Base-by-base conservation (phyloP, 352 stramenopile species). In the Pythium scleroteichum region DNA sequence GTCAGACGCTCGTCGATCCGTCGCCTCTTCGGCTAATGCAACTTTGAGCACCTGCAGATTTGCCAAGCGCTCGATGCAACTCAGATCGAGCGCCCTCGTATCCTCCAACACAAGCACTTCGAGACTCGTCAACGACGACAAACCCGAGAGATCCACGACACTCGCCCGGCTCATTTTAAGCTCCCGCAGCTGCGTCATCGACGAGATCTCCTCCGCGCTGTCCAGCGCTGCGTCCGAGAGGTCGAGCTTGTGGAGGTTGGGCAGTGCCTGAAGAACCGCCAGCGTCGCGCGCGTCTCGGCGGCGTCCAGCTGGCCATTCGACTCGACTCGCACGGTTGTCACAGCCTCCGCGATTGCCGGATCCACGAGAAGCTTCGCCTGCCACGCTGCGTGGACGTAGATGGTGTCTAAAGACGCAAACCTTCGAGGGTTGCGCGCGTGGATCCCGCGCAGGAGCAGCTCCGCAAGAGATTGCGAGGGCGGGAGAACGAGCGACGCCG, bases 151-250 rank as follows among this genome's bases (percentile, higher is more conserved):
- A 35, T 48, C 35, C 2, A 14, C 22, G 32, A 54, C 54, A 4
- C 10, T 47, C 8, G 54, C 52, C 1, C 42, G 26, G 16, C 53
- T 53, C 3, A 60, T 26, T 20, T 60, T 42, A 1, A 60, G 41
- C 16, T 60, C 53, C 4, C 29, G 53, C 14, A 60, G 53, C 19
- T 60, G 53, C 20, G 42, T 20, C 41, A 60, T 52, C 17, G 17
- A 4, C 1, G 53, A 48, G 19, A 60, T 45, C 13, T 19, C 19
- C 3, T 22, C 22, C 5, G 45, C 26, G 7, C 32, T 32, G 1
- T 26, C 19, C 0, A 60, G 24, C 19, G 53, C 16, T 16, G 27
- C 51, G 5, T 23, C 32, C 16, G 53, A 60, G 10, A 60, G 12
- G 16, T 53, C 42, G 17, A 60, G 27, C 14, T 44, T 52, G 4